A percentile compares a stretch with the other conserved stretches of the same genome.
Conservation (phyloP, 495 filamentous ascomycete species). For the Aspergillus bertholletiae region DNA sequence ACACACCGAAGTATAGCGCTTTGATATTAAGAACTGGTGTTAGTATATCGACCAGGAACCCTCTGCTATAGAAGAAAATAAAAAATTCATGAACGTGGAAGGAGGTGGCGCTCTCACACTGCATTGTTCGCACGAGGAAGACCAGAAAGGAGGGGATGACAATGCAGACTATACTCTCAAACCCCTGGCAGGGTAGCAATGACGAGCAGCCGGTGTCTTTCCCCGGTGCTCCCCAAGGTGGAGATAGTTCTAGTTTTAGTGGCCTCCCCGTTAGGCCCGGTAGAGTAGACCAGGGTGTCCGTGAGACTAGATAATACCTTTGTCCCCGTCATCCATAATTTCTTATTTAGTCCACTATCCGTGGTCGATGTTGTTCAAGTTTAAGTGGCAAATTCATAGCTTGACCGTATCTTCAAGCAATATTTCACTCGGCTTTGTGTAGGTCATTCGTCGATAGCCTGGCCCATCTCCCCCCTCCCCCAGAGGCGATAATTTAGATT, state of each 20-base stretch:
- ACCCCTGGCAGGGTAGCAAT: background rate
- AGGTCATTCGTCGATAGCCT: background rate
- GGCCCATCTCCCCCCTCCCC: background rate
- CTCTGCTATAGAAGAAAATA: background rate
- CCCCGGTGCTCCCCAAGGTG: background rate
- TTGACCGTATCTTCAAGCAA: background rate
- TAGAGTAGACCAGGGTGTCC: background rate
- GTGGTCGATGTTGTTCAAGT: background rate
- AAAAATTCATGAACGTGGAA: background rate
- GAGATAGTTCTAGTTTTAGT: background rate
- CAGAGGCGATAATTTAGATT: background rate
- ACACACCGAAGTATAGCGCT: slow-evolving; percentile 1
- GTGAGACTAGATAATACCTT: background rate
- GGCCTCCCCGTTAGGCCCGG: background rate
- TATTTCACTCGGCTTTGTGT: background rate
- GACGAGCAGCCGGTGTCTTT: background rate
- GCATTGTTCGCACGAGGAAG: background rate
- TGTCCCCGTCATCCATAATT: background rate
- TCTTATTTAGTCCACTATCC: background rate
- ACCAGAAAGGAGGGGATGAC: background rate
- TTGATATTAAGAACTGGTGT: background rate
- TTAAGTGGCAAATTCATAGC: background rate
- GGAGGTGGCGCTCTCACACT: background rate
- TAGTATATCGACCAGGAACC: background rate
- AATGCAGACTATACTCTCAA: background rate